Evolutionary conservation across 345 rosid genomes (phyloP).

Genomic region (Populus tremula): DNA sequence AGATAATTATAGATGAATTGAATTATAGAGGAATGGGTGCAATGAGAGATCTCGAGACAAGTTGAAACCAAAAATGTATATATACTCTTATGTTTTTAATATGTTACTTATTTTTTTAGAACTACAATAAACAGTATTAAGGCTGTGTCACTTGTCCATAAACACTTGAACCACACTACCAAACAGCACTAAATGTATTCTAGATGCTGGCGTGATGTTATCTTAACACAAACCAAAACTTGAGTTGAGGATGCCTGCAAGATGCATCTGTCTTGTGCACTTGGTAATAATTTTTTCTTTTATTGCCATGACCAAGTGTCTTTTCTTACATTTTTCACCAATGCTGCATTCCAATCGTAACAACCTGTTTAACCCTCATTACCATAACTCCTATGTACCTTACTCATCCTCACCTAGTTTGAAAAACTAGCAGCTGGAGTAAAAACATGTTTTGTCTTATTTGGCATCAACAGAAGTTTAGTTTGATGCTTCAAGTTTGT

Average conservation of each 20-base stretch:
- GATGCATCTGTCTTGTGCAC: neutral
- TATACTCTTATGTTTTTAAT: neutral
- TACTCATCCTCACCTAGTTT: neutral
- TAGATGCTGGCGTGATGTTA: neutral
- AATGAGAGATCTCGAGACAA: neutral
- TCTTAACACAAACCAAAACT: neutral
- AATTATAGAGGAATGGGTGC: neutral
- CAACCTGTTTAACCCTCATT: neutral
- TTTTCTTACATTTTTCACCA: neutral
- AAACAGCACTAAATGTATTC: neutral
- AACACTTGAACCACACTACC: too few relatives aligned
- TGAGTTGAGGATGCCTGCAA: neutral
- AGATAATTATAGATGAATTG: neutral
- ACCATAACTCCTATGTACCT: neutral
- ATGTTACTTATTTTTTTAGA: neutral
- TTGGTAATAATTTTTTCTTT: too few relatives aligned
- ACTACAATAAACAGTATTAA: neutral
- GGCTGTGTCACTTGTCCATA: too few relatives aligned
- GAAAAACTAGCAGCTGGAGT: neutral
- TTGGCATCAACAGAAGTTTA: too few relatives aligned
- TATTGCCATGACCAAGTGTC: neutral
- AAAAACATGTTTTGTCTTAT: too few relatives aligned
- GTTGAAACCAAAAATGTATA: neutral
- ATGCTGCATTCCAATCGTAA: neutral
- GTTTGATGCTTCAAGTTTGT: too few relatives aligned